Conservation (phyloP, 2,329 filamentous ascomycete genomes). For the Didymosphaeria variabile region DNA sequence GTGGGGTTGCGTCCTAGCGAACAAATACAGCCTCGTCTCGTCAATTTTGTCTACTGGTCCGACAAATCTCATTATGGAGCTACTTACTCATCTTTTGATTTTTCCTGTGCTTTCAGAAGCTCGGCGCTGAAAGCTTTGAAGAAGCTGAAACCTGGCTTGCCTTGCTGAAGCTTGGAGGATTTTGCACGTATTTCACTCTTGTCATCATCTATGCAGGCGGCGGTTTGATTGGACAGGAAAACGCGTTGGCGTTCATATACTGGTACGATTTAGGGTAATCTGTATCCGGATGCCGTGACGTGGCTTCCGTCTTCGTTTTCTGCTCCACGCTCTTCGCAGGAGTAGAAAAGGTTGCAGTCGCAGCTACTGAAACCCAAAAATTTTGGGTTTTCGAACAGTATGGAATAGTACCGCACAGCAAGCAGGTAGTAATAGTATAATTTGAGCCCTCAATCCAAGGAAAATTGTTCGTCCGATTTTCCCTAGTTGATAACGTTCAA, state of each 20-base stretch:
- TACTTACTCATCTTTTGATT: constrained; percentile 55
- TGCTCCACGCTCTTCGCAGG: constrained; percentile 54
- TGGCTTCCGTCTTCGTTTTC: constrained; percentile 55
- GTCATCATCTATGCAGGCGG: constrained; percentile 50
- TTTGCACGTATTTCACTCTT: constrained; percentile 53
- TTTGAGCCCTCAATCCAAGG: too few relatives aligned
- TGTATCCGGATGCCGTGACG: constrained; percentile 52
- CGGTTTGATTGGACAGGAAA: constrained; percentile 41
- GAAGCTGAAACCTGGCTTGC: constrained; percentile 56
- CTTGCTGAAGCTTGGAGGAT: constrained; percentile 49
- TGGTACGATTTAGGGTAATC: constrained; percentile 53
- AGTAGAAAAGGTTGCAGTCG: constrained; percentile 48
- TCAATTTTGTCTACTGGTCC: constrained; percentile 73
- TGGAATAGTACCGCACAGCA: too few relatives aligned
- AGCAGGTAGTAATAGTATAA: too few relatives aligned
- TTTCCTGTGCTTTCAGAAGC: constrained; percentile 50
- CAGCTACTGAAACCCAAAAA: constrained; percentile 46
- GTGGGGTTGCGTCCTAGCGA: constrained; percentile 71
- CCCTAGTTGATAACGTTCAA: too few relatives aligned
- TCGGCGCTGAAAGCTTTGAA: constrained; percentile 53
- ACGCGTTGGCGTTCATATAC: constrained; percentile 47
- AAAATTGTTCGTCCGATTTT: too few relatives aligned
- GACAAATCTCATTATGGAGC: constrained; percentile 56
- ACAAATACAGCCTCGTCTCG: constrained; percentile 75
- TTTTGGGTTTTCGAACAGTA: too few relatives aligned